These are phyloP conservation scores for Xylaria acuta DNA, from an alignment of 495 filamentous ascomycete genomes.

Conservation along the genomic window DNA sequence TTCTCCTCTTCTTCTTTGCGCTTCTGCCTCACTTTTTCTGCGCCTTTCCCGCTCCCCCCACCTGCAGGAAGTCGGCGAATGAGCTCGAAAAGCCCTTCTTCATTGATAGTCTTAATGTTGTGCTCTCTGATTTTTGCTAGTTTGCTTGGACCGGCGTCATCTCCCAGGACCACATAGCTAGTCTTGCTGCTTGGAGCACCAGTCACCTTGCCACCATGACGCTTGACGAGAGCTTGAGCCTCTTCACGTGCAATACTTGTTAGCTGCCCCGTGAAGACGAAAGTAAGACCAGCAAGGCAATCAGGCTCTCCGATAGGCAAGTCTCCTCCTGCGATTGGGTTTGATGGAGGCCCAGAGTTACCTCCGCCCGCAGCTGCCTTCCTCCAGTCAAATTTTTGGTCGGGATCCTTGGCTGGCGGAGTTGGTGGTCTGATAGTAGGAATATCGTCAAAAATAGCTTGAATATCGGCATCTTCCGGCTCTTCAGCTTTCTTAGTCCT, in stretches of 20 bases:
- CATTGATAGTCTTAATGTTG: constrained; percentile 87
- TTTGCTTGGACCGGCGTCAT: constrained; percentile 92
- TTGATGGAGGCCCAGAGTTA: constrained; percentile 65
- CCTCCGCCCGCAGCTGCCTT: constrained; percentile 58
- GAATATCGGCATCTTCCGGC: constrained; percentile 66
- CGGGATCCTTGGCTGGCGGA: constrained; percentile 69
- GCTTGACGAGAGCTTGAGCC: constrained; percentile 85
- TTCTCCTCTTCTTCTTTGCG: constrained; percentile 81
- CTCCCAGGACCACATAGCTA: constrained; percentile 88
- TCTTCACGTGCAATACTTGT: constrained; percentile 82
- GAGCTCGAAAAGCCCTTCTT: constrained; percentile 88
- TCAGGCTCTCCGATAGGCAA: constrained; percentile 85
- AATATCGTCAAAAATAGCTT: constrained; percentile 87
- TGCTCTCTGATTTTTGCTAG: constrained; percentile 81
- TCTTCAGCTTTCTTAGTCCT: constrained; percentile 66
- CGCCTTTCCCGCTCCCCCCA: constrained; percentile 87
- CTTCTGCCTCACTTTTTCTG: constrained; percentile 81
- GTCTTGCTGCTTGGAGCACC: constrained; percentile 88
- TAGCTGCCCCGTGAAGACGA: constrained; percentile 95
- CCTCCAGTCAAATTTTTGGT: constrained; percentile 75
- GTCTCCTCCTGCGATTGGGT: constrained; percentile 69
- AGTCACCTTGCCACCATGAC: constrained; percentile 91
- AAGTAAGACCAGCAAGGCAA: constrained; percentile 89
- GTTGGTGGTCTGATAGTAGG: constrained; percentile 81
- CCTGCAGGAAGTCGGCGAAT: constrained; percentile 83